Evolutionary conservation across 352 stramenopile genomes (phyloP).

Genomic region (Phytopythium ostracodes): DNA sequence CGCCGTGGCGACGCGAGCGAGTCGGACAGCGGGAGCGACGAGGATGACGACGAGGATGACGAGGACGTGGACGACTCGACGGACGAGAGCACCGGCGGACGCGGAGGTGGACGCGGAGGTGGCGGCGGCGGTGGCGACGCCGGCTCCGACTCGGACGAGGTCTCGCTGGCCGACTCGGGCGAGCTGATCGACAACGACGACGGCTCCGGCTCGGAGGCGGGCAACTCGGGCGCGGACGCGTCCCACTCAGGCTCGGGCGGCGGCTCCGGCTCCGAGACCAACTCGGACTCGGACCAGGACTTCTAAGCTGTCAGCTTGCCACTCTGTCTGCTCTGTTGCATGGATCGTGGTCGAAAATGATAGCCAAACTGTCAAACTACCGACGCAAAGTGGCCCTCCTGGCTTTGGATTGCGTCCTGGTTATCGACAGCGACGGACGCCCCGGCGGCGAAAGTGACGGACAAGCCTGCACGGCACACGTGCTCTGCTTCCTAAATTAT

Average conservation of each 20-base stretch:
- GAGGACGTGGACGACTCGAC: conserved; percentile 43
- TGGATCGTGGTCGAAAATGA: neutral
- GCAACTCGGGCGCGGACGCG: conserved; percentile 31
- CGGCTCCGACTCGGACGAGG: conserved; percentile 73
- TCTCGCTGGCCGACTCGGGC: conserved; percentile 77
- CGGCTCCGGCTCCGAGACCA: conserved; percentile 58
- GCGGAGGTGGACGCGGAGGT: conserved; percentile 8
- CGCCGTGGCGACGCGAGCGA: conserved; percentile 39
- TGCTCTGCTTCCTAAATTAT: conserved; percentile 5
- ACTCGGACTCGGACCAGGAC: conserved; percentile 82
- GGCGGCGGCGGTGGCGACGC: conserved; percentile 7
- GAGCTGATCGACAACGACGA: conserved; percentile 86
- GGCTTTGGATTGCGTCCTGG: neutral
- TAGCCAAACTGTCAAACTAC: no score
- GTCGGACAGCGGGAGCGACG: conserved; percentile 42
- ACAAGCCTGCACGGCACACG: neutral
- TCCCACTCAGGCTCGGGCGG: conserved; percentile 51
- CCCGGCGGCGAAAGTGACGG: neutral
- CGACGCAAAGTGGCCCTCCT: no score
- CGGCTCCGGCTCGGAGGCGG: conserved; percentile 47
- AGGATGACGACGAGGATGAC: conserved; percentile 36
- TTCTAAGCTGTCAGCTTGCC: conserved; percentile 31
- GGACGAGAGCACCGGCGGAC: conserved; percentile 38
- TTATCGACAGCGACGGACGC: neutral
- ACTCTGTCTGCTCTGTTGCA: neutral